Percentiles rank a stretch among this genome's conserved stretches.
phyloP scores from a whole-genome alignment of 2,329 filamentous ascomycete species.

The Diaporthe vaccinii region DNA sequence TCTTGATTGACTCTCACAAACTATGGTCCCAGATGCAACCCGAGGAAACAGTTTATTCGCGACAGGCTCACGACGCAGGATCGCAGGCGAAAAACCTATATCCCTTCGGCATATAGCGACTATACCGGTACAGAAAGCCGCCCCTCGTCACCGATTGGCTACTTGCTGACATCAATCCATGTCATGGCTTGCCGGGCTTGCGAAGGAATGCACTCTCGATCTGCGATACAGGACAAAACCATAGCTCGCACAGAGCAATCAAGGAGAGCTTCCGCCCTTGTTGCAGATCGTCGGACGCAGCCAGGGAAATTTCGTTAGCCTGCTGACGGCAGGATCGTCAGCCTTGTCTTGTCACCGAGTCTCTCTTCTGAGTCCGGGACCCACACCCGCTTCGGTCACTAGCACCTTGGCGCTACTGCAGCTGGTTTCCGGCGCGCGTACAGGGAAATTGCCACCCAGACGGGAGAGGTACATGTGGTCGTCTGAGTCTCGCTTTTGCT shows the following conservation, averaged over 20 bases:
- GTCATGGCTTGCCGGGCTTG: constrained; percentile 2
- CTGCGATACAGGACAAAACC: not conserved
- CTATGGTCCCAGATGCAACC: constrained; percentile 17
- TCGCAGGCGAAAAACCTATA: constrained; percentile 17
- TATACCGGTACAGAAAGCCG: constrained; percentile 11
- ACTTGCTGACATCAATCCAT: not conserved
- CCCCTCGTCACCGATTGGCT: constrained; percentile 13
- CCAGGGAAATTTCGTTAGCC: constrained; percentile 17
- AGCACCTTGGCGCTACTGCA: constrained; percentile 31
- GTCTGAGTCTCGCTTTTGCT: constrained; percentile 15
- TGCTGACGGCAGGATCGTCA: constrained; percentile 28
- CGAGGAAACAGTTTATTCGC: not conserved
- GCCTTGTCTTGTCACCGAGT: constrained; percentile 30
- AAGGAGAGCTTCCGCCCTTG: not conserved
- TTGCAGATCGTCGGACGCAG: constrained; percentile 26
- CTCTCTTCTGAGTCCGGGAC: constrained; percentile 17
- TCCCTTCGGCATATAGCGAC: constrained; percentile 23
- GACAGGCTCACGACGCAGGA: constrained; percentile 12
- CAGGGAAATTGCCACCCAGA: constrained; percentile 18
- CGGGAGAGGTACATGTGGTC: constrained; percentile 4
- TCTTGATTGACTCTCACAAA: not conserved
- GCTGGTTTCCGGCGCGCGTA: constrained; percentile 13
- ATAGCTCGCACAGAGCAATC: not conserved
- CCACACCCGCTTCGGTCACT: constrained; percentile 29
- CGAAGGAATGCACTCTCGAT: not conserved